A percentile compares a stretch with the other conserved stretches of the same genome.
Evolutionary conservation across 805 yeast species (phyloP).

Genomic region (Zygoascus ofunaensis): DNA sequence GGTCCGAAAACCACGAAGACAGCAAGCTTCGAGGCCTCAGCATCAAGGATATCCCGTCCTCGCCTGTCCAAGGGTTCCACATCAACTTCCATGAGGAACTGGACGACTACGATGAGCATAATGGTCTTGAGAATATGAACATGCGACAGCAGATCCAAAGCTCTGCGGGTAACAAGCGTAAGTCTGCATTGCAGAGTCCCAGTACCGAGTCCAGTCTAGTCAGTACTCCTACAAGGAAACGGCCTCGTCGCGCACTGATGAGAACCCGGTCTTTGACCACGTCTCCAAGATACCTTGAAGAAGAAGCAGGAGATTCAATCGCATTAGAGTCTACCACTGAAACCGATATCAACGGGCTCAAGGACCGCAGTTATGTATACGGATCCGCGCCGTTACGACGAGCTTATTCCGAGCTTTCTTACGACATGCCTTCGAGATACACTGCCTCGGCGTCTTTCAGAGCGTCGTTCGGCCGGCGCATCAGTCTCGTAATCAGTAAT

Average conservation of each 20-base stretch:
- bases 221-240: background rate
- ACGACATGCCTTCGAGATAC: no score
- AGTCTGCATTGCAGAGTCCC: no score
- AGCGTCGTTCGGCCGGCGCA: background rate
- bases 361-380: no score
- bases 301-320: no score
- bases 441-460: slow-evolving; percentile 2
- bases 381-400: background rate
- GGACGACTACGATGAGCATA: background rate
- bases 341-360: no score
- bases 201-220: no score
- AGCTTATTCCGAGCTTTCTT: background rate
- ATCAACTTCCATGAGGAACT: background rate
- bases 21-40: slow-evolving; percentile 3
- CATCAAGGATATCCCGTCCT: slow-evolving; percentile 4
- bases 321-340: no score
- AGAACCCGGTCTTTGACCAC: background rate
- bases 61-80: slow-evolving; percentile 4
- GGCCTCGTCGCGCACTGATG: background rate
- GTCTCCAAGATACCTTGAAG: no score
- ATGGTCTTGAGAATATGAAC: no score
- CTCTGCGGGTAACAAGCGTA: no score
- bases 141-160: no score
- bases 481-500: slow-evolving; percentile 5
- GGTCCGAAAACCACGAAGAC: no score